Base-by-base conservation (phyloP, 306 rosid genomes). In the Lithocarpus polystachyus region DNA sequence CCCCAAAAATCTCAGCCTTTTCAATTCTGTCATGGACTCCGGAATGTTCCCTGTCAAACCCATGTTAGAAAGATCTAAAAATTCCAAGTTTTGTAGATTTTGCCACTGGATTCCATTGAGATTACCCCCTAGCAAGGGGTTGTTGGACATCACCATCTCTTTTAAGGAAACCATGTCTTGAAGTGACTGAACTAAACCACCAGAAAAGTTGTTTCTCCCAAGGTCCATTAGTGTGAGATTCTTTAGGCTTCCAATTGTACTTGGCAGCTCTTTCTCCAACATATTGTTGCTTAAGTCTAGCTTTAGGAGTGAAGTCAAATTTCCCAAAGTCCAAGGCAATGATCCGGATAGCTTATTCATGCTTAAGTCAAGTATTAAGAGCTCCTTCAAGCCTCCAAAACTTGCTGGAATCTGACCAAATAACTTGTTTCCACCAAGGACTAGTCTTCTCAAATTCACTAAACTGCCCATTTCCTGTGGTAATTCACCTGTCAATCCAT, bases 301-400 rank as follows among this genome's bases (percentile, higher is more conserved):
- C 81, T 86, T 89, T 7, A 89, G 59, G 20, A 89, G 87, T 64
- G 87, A 86, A 75, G 24, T 33, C 75, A 80, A 69, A 61, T 51
- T 29, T 76, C 87, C 88, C 51, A 86, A 13, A 22, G 53, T 37
- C 75, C 56, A 31, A 75, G 88, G 88, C 70, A 86, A 68, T 62
- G 80, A 11, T 13, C 87, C 87, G 31, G 89, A 88, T 2, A 86
- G 82, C 23, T 68, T 60, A 48, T 89, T 89, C 75, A 87, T 82
- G 74, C 90, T 86, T 33, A 78, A 83, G 74, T 89, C 92, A 77
- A 86, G 74, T 75, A 82, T 89, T 14, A 89, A 54, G 57, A 89
- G 90, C 75, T 82, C 71, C 24, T 35, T 15, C 54, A 86, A 45
- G 28, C 73, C 11, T 53, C 87, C 83, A 72, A 82, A 71, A 74